phyloP scores from a whole-genome alignment of 345 rosid genomes.

The Gynandropsis gynandra region DNA sequence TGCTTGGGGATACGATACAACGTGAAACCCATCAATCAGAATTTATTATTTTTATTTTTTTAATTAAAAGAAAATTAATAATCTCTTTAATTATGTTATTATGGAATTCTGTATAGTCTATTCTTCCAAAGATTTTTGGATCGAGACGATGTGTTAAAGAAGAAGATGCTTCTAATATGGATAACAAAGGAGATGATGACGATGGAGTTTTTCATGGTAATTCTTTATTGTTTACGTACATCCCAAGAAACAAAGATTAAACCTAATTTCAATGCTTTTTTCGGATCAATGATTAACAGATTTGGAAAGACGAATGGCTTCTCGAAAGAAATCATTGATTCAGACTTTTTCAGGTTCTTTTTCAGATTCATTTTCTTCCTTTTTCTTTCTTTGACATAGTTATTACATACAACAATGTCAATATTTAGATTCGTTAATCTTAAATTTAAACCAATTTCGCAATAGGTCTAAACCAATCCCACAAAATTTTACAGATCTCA shows the following conservation, averaged over 20 bases:
- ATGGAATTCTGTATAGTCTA: slow-evolving; percentile 27
- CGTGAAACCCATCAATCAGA: slow-evolving; percentile 25
- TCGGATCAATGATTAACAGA: slow-evolving; percentile 33
- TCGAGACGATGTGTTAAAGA: slow-evolving; percentile 40
- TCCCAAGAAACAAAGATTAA: slow-evolving; percentile 12
- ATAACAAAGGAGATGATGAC: slow-evolving; percentile 10
- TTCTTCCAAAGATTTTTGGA: slow-evolving; percentile 66
- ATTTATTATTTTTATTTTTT: neutral
- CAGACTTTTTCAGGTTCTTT: slow-evolving; percentile 60
- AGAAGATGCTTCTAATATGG: slow-evolving; percentile 25
- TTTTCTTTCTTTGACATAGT: slow-evolving; percentile 15
- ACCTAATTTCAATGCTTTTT: neutral
- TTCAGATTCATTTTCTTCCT: slow-evolving; percentile 15
- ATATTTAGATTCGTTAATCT: slow-evolving; percentile 13
- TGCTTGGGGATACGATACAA: slow-evolving; percentile 18
- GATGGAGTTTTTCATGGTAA: slow-evolving; percentile 28
- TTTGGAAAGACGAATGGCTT: slow-evolving; percentile 32
- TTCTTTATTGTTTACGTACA: slow-evolving; percentile 1
- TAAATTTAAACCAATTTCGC: no score
- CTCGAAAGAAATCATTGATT: slow-evolving; percentile 34
- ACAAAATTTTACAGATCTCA: no score
- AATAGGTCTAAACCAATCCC: no score
- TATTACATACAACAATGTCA: slow-evolving; percentile 3
- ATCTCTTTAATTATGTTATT: neutral
- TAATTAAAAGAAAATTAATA: neutral